These are phyloP conservation scores for Delitschia confertaspora DNA, from an alignment of 495 filamentous ascomycete genomes.

Conservation along the genomic window DNA sequence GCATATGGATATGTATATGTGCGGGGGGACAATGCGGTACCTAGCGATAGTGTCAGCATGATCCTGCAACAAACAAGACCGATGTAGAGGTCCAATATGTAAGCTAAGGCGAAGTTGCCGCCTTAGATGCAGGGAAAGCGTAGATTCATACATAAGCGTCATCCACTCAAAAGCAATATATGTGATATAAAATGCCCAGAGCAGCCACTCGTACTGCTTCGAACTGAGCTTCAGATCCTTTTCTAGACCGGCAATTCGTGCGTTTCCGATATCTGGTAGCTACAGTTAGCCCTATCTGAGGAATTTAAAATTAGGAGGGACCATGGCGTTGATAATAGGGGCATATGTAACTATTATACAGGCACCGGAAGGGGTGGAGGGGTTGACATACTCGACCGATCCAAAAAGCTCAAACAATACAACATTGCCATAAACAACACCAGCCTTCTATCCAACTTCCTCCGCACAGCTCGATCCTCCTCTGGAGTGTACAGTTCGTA, in stretches of 20 bases:
- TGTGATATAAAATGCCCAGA: slow-evolving; percentile 59
- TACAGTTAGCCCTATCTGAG: not conserved
- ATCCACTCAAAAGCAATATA: slow-evolving; percentile 75
- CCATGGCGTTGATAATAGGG: not conserved
- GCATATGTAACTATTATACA: not conserved
- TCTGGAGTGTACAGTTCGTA: slow-evolving; percentile 62
- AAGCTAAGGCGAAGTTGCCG: slow-evolving; percentile 12
- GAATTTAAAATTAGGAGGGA: not conserved
- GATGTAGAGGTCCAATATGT: too few relatives aligned
- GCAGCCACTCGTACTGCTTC: slow-evolving; percentile 55
- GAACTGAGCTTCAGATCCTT: slow-evolving; percentile 49
- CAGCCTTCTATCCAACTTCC: slow-evolving; percentile 63
- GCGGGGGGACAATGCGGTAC: slow-evolving; percentile 40
- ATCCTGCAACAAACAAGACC: slow-evolving; percentile 10
- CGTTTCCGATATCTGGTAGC: slow-evolving; percentile 39
- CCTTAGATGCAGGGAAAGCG: slow-evolving; percentile 41
- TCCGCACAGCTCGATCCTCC: slow-evolving; percentile 63
- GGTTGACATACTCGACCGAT: slow-evolving; percentile 56
- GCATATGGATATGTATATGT: slow-evolving; percentile 48
- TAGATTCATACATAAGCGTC: slow-evolving; percentile 53
- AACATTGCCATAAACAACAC: slow-evolving; percentile 72
- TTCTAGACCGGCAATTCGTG: slow-evolving; percentile 62
- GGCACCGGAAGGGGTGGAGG: too few relatives aligned
- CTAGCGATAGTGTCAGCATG: slow-evolving; percentile 7
- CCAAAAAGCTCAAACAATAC: slow-evolving; percentile 74